Evolutionary conservation across 1,139 yeast genomes (phyloP).

Genomic region (Pichia sp.): DNA sequence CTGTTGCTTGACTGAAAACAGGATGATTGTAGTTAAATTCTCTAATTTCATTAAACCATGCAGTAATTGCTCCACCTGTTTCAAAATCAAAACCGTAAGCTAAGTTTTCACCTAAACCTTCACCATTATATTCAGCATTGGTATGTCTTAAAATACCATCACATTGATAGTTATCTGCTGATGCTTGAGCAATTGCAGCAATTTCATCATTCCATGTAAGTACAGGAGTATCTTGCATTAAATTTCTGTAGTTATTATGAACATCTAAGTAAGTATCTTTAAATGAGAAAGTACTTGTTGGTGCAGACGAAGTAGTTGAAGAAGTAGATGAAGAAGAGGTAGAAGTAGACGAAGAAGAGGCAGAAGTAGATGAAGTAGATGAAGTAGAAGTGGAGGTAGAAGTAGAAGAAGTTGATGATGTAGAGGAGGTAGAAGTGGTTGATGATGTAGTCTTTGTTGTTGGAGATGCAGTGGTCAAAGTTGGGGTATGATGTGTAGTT

Average conservation of each 20-base stretch:
- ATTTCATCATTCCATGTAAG: constrained; percentile 61
- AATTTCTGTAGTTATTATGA: constrained; percentile 46
- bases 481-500: constrained; percentile 24
- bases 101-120: constrained; percentile 77
- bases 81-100: constrained; percentile 63
- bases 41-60: constrained; percentile 75
- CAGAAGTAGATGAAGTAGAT: too few species aligned
- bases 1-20: constrained; percentile 40
- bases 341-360: constrained; percentile 21
- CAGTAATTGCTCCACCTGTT: constrained; percentile 58
- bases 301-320: constrained; percentile 1
- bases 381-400: constrained; percentile 21
- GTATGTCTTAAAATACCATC: constrained; percentile 61
- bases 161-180: constrained; percentile 67
- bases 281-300: constrained; percentile 12
- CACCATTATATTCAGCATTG: constrained; percentile 62
- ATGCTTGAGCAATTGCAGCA: constrained; percentile 62
- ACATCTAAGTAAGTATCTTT: constrained; percentile 33
- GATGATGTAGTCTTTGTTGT: constrained; percentile 24
- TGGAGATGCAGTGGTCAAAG: constrained; percentile 14
- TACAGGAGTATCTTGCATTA: constrained; percentile 44
- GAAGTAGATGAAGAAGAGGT: constrained; percentile 18
- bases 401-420: constrained; percentile 61
- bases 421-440: constrained; percentile 40
- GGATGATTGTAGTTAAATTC: constrained; percentile 52